A percentile compares a stretch with the other conserved stretches of the same genome.
Evolutionary conservation across 2,329 filamentous ascomycete genomes (phyloP).

Genomic region (Sodiomyces alkalinus): DNA sequence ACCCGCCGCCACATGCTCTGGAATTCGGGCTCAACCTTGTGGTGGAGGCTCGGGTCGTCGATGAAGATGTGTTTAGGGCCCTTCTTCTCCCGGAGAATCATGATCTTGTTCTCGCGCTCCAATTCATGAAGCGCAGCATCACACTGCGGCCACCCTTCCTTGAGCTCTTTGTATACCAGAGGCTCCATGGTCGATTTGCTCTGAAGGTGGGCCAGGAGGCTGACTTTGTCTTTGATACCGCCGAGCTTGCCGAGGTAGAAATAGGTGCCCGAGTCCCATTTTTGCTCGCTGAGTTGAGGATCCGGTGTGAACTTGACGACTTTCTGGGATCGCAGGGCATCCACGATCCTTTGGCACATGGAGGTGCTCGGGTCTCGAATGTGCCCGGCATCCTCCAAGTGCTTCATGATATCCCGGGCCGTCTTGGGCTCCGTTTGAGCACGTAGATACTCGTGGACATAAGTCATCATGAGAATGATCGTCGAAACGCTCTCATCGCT

Average conservation of each 20-base stretch:
- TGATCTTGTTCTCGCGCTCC: conserved; percentile 62
- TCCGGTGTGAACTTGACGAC: conserved; percentile 43
- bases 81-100: conserved; percentile 85
- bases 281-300: conserved; percentile 46
- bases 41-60: conserved; percentile 65
- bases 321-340: conserved; percentile 50
- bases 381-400: conserved; percentile 56
- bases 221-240: conserved; percentile 61
- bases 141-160: conserved; percentile 88
- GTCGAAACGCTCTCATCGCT: conserved; percentile 15
- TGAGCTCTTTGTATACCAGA: conserved; percentile 75
- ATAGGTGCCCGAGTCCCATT: conserved; percentile 58
- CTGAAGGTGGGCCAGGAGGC: conserved; percentile 70
- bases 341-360: conserved; percentile 39
- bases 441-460: conserved; percentile 71
- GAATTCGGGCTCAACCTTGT: conserved; percentile 71
- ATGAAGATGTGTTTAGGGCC: conserved; percentile 76
- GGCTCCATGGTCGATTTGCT: conserved; percentile 66
- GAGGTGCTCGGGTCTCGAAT: conserved; percentile 18
- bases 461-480: conserved; percentile 39
- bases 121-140: conserved; percentile 63
- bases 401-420: conserved; percentile 64
- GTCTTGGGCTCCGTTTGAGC: conserved; percentile 52
- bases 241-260: conserved; percentile 68
- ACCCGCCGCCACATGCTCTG: conserved; percentile 69